Evolutionary conservation across 345 rosid genomes (phyloP), one percentile per base, ranked within the genome.

Genomic region (Psidium friedrichsthalianum): DNA sequence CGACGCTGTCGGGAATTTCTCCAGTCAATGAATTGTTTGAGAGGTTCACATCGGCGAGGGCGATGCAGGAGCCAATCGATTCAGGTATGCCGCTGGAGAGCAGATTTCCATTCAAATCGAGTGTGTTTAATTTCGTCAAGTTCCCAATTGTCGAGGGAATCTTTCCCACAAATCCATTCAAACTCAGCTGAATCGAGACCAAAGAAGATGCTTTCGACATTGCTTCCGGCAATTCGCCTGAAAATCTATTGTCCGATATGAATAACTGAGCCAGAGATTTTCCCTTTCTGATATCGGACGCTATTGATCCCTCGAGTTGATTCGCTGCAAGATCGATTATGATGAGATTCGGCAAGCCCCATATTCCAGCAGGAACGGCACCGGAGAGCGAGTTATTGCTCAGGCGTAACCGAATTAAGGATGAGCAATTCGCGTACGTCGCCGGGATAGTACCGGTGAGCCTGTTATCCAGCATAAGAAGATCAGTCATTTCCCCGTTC

Each of bases 301-400:
- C 86, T 27, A 96, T 64, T 13, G 86, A 87, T 76, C 98, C 96
- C 89, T 92, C 93, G 82, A 95, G 91, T 58, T 83, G 91, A 89
- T 96, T 96, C 85, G 82, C 90, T 13, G 88, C 87, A 13, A 96
- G 90, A 89, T 95, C 99, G 84, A 95, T 86, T 7, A 96, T 54
- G 54, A 57, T 83, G 20, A 94, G 90, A 84, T 89, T 92, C 52
- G 96, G 96, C 91, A 96, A 90, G 59, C 96, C 89, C 98, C 98
- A 96, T 22, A 96, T 90, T 51, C 95, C 93, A 42, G 90, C 87
- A 76, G 97, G 96, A 82, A 96, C 78, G 22, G 82, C 40, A 49
- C 96, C 95, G 1, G 95, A 92, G 44, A 96, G 92, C 36, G 90
- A 92, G 88, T 96, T 96, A 82, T 92, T 93, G 86, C 86, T 92